Evolutionary conservation across 768 basidiomycete genomes (phyloP).

Genomic region (Mrakia frigida): DNA sequence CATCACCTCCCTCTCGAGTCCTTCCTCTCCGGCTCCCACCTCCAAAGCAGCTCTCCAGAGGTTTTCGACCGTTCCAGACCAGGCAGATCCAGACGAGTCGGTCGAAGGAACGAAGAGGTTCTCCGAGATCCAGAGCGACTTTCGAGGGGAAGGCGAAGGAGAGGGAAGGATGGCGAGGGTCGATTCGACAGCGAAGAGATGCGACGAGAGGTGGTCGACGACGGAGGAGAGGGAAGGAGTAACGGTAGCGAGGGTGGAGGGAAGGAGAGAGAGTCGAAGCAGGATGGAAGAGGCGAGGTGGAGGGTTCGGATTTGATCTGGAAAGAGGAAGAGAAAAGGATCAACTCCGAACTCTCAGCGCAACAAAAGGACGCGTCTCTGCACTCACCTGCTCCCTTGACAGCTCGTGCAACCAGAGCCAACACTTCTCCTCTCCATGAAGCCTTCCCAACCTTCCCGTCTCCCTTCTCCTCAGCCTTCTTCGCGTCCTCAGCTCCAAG

Average conservation of each 20-base stretch:
- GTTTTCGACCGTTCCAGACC: constrained; percentile 54
- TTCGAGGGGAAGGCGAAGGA: constrained; percentile 45
- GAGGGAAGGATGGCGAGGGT: constrained; percentile 38
- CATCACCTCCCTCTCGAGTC: constrained; percentile 52
- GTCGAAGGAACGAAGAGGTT: constrained; percentile 39
- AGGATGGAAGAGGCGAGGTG: constrained; percentile 33
- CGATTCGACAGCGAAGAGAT: constrained; percentile 30
- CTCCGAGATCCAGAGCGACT: constrained; percentile 11
- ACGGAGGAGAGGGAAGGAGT: constrained; percentile 10
- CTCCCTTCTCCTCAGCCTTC: constrained; percentile 16
- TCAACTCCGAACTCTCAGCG: too few relatives aligned
- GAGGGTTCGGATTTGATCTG: constrained; percentile 19
- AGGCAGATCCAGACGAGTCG: constrained; percentile 37
- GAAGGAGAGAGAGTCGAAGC: constrained; percentile 32
- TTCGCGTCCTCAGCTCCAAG: constrained; percentile 20
- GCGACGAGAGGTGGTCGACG: background rate
- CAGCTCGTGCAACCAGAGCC: constrained; percentile 1
- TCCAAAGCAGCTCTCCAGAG: constrained; percentile 58
- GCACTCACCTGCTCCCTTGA: constrained; percentile 15
- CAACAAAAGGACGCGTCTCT: constrained; percentile 41
- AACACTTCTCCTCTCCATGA: constrained; percentile 20
- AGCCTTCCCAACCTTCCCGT: background rate
- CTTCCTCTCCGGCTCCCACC: constrained; percentile 36
- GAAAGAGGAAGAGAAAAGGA: background rate
- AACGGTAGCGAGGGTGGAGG: background rate